A percentile compares a stretch with the other conserved stretches of the same genome.
These are phyloP conservation scores for Schoenoplectus tabernaemontani DNA, from an alignment of 202 grass and related monocot species.

Conservation along the genomic window DNA sequence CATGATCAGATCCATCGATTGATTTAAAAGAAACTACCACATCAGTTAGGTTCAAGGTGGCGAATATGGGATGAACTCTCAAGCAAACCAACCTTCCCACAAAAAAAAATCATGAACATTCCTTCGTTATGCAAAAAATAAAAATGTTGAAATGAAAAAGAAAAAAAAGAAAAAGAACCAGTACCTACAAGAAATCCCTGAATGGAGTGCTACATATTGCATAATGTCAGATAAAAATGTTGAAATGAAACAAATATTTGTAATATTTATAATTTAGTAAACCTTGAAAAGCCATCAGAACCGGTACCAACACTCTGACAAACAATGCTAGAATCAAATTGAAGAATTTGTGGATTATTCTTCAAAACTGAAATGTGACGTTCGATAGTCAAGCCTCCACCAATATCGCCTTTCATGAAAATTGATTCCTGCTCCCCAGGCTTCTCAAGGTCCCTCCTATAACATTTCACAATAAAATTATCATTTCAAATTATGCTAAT, in stretches of 20 bases:
- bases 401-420: conserved; percentile 92
- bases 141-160: neutral
- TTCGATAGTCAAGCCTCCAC: conserved; percentile 67
- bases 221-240: neutral
- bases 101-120: neutral
- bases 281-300: conserved; percentile 96
- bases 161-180: neutral
- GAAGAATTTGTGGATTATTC: conserved; percentile 47
- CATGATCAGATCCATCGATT: conserved; percentile 56
- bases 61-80: conserved; percentile 84
- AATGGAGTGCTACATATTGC: neutral
- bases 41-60: conserved; percentile 71
- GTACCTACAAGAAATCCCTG: neutral
- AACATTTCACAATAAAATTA: conserved; percentile 18
- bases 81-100: conserved; percentile 81
- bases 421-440: conserved; percentile 71
- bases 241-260: neutral
- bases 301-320: conserved; percentile 76
- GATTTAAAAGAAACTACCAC: conserved; percentile 59
- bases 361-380: conserved; percentile 72
- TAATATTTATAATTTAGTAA: neutral
- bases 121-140: neutral
- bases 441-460: conserved; percentile 63
- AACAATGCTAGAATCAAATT: conserved; percentile 74
- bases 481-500: neutral